Conservation (phyloP, 495 filamentous ascomycete species). For the Daldinia concentrica region DNA sequence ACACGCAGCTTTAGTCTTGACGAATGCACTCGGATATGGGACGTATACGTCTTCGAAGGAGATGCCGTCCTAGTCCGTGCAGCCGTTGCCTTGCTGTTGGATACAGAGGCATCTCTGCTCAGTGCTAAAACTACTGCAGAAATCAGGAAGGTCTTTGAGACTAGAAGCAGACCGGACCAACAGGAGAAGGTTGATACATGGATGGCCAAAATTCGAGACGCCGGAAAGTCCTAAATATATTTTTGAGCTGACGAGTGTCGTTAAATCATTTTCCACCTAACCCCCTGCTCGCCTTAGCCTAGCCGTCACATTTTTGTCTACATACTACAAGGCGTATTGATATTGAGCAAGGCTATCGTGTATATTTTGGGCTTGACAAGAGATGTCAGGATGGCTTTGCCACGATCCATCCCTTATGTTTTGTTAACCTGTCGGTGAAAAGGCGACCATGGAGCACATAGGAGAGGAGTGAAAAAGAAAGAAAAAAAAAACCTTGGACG, state of each 20-base stretch:
- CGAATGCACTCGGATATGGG: constrained; percentile 82
- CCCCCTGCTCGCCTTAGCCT: not conserved
- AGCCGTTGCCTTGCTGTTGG: constrained; percentile 73
- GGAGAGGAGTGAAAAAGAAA: not conserved
- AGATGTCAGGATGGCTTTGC: not conserved
- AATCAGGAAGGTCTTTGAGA: constrained; percentile 45
- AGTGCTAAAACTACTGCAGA: constrained; percentile 47
- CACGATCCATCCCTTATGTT: not conserved
- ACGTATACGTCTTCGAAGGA: constrained; percentile 94
- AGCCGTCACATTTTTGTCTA: not conserved
- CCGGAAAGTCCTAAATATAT: constrained; percentile 63
- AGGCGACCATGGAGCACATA: constrained; percentile 18
- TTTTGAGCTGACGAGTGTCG: not conserved
- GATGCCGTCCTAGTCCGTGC: constrained; percentile 82
- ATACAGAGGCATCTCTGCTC: constrained; percentile 54
- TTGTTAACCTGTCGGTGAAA: not conserved
- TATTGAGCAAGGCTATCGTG: not conserved
- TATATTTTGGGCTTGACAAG: not conserved
- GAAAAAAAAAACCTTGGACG: not conserved
- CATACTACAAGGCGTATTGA: not conserved
- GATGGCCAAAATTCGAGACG: constrained; percentile 71
- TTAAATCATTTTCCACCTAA: not conserved
- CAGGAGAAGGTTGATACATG: constrained; percentile 72
- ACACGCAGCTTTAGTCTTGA: constrained; percentile 70
- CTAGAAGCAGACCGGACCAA: constrained; percentile 26